These are phyloP conservation scores for Brassica nigra DNA, from an alignment of 345 rosid species.

Conservation along the genomic window DNA sequence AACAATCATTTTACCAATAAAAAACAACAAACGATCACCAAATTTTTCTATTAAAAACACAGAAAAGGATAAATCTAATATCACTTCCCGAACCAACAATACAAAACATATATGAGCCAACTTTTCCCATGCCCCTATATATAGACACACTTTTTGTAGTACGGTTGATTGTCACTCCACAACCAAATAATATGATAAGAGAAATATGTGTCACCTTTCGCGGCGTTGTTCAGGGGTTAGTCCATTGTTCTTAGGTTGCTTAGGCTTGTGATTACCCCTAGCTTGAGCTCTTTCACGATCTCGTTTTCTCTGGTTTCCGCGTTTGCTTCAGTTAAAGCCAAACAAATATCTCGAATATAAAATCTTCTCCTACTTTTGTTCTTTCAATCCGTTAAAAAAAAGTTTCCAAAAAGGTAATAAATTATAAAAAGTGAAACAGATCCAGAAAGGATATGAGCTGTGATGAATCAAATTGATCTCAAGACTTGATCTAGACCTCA, in stretches of 20 bases:
- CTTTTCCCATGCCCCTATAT: too few species aligned
- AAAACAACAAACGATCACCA: too few species aligned
- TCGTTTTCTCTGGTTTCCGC: conserved; percentile 54
- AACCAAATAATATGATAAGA: not conserved
- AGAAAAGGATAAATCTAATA: too few species aligned
- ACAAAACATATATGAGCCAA: too few species aligned
- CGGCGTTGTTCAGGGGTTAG: conserved; percentile 87
- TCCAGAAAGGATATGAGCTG: conserved; percentile 57
- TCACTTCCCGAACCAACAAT: too few species aligned
- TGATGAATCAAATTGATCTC: too few species aligned
- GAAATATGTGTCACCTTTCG: conserved; percentile 48
- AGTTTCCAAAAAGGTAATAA: not conserved
- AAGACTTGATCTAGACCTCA: too few species aligned
- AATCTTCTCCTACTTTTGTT: not conserved
- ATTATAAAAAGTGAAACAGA: conserved; percentile 12
- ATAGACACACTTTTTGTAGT: too few species aligned
- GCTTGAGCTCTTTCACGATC: conserved; percentile 79
- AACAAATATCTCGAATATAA: conserved; percentile 22
- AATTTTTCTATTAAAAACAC: too few species aligned
- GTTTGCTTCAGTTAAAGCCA: conserved; percentile 50
- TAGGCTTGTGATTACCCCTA: conserved; percentile 42
- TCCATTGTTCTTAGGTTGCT: conserved; percentile 54
- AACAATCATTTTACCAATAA: too few species aligned
- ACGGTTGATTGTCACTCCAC: too few species aligned
- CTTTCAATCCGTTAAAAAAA: not conserved